Conservation (phyloP, 371 early-diverging fungal genomes). For the Dichotomocladium elegans region DNA sequence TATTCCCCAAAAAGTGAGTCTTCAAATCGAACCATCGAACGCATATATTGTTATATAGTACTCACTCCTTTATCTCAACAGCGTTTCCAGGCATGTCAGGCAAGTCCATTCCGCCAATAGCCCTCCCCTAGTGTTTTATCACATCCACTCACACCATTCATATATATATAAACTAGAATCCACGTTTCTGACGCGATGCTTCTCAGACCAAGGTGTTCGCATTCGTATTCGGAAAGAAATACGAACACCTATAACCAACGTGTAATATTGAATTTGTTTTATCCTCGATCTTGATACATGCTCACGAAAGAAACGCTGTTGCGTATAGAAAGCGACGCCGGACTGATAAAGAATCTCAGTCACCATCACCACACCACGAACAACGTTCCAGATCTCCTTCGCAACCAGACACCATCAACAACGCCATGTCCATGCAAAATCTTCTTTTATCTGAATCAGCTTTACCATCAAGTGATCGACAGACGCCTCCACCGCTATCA, state of each 20-base stretch:
- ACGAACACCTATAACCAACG: slow-evolving; percentile 1
- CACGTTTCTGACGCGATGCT: slow-evolving; percentile 81
- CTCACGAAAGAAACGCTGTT: too few relatives aligned
- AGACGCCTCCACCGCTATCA: not conserved
- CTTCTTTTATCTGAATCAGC: not conserved
- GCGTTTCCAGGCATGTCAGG: slow-evolving; percentile 86
- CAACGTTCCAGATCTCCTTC: not conserved
- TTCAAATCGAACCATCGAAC: too few relatives aligned
- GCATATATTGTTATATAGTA: not conserved
- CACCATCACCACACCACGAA: too few relatives aligned
- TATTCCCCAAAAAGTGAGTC: slow-evolving; percentile 74
- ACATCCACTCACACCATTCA: not conserved
- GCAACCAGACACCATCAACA: not conserved
- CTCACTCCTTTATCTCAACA: slow-evolving; percentile 2
- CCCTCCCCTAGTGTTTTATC: not conserved
- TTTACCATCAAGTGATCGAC: not conserved
- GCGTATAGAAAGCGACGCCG: not conserved
- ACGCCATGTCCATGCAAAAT: slow-evolving; percentile 13
- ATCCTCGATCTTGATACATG: too few relatives aligned
- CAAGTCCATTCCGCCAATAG: slow-evolving; percentile 10
- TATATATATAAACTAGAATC: slow-evolving; percentile 72
- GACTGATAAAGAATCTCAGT: slow-evolving; percentile 1
- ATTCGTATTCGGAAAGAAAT: slow-evolving; percentile 83
- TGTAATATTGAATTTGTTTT: too few relatives aligned
- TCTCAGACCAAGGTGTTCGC: slow-evolving; percentile 94